A percentile compares a stretch with the other conserved stretches of the same genome.
Evolutionary conservation across 2,329 filamentous ascomycete species (phyloP).

Genomic region (Corinectria fuckeliana): DNA sequence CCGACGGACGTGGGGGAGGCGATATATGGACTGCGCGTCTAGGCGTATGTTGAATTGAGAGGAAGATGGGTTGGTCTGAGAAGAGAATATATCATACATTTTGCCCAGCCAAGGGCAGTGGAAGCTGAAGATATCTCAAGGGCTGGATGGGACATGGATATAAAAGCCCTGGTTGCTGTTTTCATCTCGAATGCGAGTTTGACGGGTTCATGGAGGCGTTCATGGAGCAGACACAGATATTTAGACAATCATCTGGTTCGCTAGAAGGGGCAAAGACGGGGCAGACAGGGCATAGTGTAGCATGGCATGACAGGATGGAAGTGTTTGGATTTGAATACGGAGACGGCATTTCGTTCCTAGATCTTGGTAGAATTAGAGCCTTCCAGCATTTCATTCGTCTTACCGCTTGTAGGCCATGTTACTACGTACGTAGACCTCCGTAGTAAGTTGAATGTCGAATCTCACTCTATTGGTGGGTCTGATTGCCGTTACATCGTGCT

Average conservation of each 20-base stretch:
- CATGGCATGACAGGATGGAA: not conserved
- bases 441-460: not conserved
- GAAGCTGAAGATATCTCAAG: conserved; percentile 1
- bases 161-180: conserved; percentile 1
- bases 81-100: not conserved
- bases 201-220: conserved; percentile 16
- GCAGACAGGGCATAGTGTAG: not conserved
- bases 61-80: not conserved
- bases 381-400: not conserved
- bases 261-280: not conserved
- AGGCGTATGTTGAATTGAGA: not conserved
- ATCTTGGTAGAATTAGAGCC: not conserved
- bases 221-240: not conserved
- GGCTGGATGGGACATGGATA: not conserved
- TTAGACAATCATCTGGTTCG: not conserved
- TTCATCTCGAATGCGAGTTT: conserved; percentile 15
- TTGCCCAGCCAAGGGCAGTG: not conserved
- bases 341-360: not conserved
- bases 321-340: not conserved
- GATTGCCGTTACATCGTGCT: conserved; percentile 5
- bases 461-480: conserved; percentile 6
- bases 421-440: no score
- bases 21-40: not conserved
- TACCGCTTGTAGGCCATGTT: not conserved
- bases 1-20: not conserved